These are phyloP conservation scores for Pittosporum tobira DNA, from an alignment of 129 eudicot species.

Conservation along the genomic window DNA sequence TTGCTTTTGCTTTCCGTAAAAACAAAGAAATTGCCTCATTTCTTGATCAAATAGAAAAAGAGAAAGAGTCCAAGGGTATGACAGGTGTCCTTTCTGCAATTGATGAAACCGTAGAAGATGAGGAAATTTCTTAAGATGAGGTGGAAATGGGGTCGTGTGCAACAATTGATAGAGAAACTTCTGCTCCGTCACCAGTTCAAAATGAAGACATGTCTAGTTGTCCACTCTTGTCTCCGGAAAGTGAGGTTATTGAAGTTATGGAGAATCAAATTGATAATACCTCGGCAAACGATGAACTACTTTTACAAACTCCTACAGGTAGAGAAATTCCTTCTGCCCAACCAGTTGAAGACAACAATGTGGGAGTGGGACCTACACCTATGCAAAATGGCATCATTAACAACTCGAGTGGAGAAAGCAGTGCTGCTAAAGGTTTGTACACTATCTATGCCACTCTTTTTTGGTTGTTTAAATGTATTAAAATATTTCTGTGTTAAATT, in stretches of 20 bases:
- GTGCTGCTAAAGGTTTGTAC: conserved; percentile 44
- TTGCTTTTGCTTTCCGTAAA: conserved; percentile 67
- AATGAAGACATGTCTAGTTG: conserved; percentile 14
- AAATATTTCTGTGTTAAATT: neutral
- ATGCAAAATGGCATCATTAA: conserved; percentile 19
- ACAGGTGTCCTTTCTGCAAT: neutral
- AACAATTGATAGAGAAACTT: conserved; percentile 11
- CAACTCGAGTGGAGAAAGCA: conserved; percentile 22
- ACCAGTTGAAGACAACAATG: conserved; percentile 21
- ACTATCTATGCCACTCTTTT: neutral
- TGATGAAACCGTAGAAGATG: conserved; percentile 14
- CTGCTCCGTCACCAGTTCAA: conserved; percentile 10
- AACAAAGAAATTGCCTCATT: conserved; percentile 64
- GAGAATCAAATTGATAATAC: conserved; percentile 22
- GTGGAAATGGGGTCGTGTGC: conserved; percentile 1
- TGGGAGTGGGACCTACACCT: conserved; percentile 16
- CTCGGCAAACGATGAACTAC: conserved; percentile 19
- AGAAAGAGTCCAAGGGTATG: conserved; percentile 9
- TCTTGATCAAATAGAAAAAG: conserved; percentile 59
- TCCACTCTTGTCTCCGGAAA: conserved; percentile 21
- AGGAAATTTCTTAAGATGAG: neutral
- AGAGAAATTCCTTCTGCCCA: conserved; percentile 15
- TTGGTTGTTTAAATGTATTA: neutral
- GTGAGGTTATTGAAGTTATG: conserved; percentile 22
- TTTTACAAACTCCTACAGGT: conserved; percentile 13